A percentile compares a stretch with the other conserved stretches of the same genome.
Evolutionary conservation across 495 filamentous ascomycete genomes (phyloP).

Genomic region (Melanomma pulvis-pyrius): DNA sequence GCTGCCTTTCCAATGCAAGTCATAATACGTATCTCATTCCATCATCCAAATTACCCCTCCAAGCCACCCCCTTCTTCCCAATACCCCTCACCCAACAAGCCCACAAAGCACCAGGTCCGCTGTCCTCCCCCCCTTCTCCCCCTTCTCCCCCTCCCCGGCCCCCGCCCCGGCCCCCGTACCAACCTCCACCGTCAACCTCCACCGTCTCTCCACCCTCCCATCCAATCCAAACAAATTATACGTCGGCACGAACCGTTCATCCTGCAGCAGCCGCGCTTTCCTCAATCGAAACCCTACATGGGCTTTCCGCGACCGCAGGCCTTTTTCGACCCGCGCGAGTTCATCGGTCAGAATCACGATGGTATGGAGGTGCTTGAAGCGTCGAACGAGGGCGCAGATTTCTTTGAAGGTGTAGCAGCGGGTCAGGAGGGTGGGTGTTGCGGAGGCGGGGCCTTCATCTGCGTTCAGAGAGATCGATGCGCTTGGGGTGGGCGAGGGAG

Average conservation of each 20-base stretch:
- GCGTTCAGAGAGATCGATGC: neutral
- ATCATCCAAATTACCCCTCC: neutral
- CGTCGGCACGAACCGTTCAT: conserved; percentile 9
- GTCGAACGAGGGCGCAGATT: conserved; percentile 12
- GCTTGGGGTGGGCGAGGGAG: neutral
- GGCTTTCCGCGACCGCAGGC: neutral
- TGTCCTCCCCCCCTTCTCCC: neutral
- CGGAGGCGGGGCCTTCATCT: neutral
- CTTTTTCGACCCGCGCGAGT: neutral
- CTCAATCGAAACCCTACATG: conserved; percentile 9
- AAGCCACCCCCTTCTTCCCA: neutral
- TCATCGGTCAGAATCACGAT: conserved; percentile 1
- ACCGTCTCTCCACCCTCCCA: neutral
- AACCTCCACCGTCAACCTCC: conserved; percentile 4
- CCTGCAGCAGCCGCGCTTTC: conserved; percentile 9
- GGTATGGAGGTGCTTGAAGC: neutral
- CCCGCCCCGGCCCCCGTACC: no score
- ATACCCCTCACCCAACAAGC: neutral
- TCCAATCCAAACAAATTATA: conserved; percentile 4
- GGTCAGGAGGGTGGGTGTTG: neutral
- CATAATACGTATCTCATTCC: no score
- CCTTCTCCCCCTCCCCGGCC: neutral
- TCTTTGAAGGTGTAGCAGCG: conserved; percentile 15
- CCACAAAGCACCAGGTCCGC: conserved; percentile 1
- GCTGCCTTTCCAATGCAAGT: no score